Evolutionary conservation across 2,329 filamentous ascomycete species (phyloP).

Genomic region (Aspergillus viridinutans): DNA sequence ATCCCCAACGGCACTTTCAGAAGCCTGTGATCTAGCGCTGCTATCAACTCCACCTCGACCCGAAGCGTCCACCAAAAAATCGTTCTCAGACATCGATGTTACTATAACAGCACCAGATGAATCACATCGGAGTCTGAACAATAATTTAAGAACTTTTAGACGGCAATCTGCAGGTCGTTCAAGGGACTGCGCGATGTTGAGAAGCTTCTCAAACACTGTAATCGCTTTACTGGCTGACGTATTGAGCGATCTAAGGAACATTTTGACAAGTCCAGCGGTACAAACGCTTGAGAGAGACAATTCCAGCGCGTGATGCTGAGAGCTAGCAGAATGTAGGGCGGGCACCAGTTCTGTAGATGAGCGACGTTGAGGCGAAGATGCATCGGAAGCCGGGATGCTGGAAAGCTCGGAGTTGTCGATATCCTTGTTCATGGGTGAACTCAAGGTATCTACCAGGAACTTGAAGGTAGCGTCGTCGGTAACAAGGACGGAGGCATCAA

Average conservation of each 20-base stretch:
- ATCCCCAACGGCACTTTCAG: conserved; percentile 39
- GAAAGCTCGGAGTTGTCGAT: conserved; percentile 24
- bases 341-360: conserved; percentile 23
- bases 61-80: conserved; percentile 67
- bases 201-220: conserved; percentile 58
- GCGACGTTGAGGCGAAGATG: conserved; percentile 26
- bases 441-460: conserved; percentile 29
- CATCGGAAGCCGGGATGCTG: conserved; percentile 40
- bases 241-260: conserved; percentile 72
- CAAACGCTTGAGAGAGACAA: conserved; percentile 57
- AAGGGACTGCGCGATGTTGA: conserved; percentile 59
- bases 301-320: conserved; percentile 12
- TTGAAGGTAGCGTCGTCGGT: conserved; percentile 31
- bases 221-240: conserved; percentile 61
- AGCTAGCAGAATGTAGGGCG: neutral
- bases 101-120: conserved; percentile 73
- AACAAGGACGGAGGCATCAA: conserved; percentile 28
- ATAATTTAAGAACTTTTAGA: conserved; percentile 68
- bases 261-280: conserved; percentile 64
- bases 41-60: conserved; percentile 58
- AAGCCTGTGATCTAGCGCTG: conserved; percentile 39
- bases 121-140: conserved; percentile 81
- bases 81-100: conserved; percentile 65
- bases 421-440: conserved; percentile 35
- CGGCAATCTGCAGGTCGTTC: conserved; percentile 65